Percentiles rank a stretch among this genome's conserved stretches.
phyloP scores from a whole-genome alignment of 192 early-diverging fungal genomes.

The Coemansia sp. region DNA sequence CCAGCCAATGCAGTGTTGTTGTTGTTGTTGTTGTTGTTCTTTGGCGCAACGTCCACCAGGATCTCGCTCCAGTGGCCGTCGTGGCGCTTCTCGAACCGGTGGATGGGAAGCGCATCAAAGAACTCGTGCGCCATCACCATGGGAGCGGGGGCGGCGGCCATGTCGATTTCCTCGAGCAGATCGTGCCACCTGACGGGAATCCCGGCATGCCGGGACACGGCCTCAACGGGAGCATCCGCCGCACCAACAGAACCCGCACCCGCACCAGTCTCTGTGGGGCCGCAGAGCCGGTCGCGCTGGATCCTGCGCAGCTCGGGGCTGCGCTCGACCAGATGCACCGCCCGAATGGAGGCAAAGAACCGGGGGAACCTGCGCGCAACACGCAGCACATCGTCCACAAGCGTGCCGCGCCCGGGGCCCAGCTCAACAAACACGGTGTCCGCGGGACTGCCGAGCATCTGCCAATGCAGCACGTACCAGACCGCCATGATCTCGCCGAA shows the following conservation, averaged over 20 bases:
- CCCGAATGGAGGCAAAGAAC: conserved; percentile 62
- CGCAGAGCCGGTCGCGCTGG: conserved; percentile 60
- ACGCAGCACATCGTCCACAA: conserved; percentile 90
- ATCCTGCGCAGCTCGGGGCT: conserved; percentile 72
- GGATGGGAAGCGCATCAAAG: conserved; percentile 94
- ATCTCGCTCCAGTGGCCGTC: conserved; percentile 87
- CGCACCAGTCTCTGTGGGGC: no score
- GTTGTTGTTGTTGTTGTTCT: neutral
- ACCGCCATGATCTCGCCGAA: conserved; percentile 95
- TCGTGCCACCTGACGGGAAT: conserved; percentile 65
- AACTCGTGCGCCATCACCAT: conserved; percentile 93
- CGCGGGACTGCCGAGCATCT: conserved; percentile 59
- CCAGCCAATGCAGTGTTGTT: conserved; percentile 1
- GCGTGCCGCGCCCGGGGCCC: conserved; percentile 93
- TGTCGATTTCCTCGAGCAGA: conserved; percentile 55
- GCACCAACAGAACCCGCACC: no score
- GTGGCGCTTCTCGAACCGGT: conserved; percentile 68
- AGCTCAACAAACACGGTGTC: conserved; percentile 70
- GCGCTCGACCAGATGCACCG: conserved; percentile 84
- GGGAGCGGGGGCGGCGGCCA: conserved; percentile 59
- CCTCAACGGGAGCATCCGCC: conserved; percentile 7
- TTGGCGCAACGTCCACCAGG: conserved; percentile 72
- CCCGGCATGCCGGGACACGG: conserved; percentile 11
- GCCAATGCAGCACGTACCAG: conserved; percentile 88
- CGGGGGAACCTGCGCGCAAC: conserved; percentile 70